Evolutionary conservation across 768 basidiomycete genomes (phyloP).

Genomic region (Hydnum rufescens): DNA sequence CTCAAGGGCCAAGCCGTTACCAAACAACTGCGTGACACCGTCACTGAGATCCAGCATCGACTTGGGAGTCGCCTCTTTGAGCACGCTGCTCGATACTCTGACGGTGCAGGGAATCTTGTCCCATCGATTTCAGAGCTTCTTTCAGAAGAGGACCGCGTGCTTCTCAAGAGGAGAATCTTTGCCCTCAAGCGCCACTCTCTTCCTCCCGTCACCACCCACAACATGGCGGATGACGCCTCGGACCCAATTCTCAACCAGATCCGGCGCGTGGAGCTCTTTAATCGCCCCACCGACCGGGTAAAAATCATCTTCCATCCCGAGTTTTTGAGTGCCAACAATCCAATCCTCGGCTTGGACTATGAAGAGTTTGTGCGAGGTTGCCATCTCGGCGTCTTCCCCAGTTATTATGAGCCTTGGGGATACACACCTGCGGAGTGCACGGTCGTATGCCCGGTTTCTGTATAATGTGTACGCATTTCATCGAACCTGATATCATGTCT

Average conservation of each 20-base stretch:
- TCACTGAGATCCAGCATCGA: constrained; percentile 84
- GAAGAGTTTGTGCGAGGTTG: constrained; percentile 98
- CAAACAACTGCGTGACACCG: constrained; percentile 88
- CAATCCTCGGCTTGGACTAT: constrained; percentile 91
- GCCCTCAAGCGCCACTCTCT: constrained; percentile 86
- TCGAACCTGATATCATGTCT: neutral
- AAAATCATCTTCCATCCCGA: constrained; percentile 98
- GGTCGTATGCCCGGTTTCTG: constrained; percentile 62
- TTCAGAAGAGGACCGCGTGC: constrained; percentile 79
- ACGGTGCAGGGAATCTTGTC: constrained; percentile 39
- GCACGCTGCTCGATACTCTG: constrained; percentile 80
- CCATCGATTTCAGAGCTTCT: constrained; percentile 60
- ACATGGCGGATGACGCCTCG: constrained; percentile 83
- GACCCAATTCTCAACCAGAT: constrained; percentile 95
- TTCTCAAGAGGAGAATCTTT: constrained; percentile 89
- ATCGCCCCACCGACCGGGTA: constrained; percentile 69
- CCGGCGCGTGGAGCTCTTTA: constrained; percentile 85
- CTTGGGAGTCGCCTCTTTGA: constrained; percentile 87
- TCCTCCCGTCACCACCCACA: constrained; percentile 96
- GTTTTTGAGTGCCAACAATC: constrained; percentile 95
- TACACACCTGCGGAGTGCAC: constrained; percentile 98
- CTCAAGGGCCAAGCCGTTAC: constrained; percentile 95
- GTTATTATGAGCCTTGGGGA: constrained; percentile 92
- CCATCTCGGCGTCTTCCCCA: constrained; percentile 95
- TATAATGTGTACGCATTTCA: neutral